Base-by-base conservation (phyloP, 768 basidiomycete genomes). In the Lactifluus volemus region DNA sequence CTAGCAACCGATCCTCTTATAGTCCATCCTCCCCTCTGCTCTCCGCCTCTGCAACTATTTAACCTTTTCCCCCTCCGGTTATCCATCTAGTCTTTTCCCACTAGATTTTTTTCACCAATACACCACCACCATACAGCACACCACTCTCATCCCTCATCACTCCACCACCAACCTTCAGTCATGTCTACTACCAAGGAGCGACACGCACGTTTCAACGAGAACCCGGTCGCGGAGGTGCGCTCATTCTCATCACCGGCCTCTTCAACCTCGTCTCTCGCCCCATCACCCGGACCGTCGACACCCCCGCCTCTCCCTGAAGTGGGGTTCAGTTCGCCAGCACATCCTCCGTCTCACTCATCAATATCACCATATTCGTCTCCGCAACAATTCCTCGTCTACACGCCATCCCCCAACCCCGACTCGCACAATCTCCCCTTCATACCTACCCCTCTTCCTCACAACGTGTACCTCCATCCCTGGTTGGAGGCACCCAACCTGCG, bases 221-320 rank as follows among this genome's bases (percentile, higher is more conserved):
- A 63, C 52, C 61, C 61, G 21, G 56, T 63, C 21, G 47, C 61
- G 19, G 51, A 53, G 11, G 57, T 63, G 12, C 61, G 57, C 52
- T 53, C 47, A 7, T 39, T 63, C 52, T 17, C 56, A 17, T 58
- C 61, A 3, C 61, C 61, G 4, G 56, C 61, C 0, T 58, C 61
- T 4, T 44, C 61, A 1, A 34, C 52, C 4, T 53, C 56, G 15
- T 63, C 61, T 7, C 57, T 58, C 3, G 19, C 44, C 25, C 45
- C 50, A 5, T 62, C 61, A 14, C 61, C 55, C 11, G 52, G 52
- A 8, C 61, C 61, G 3, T 61, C 60, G 17, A 61, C 60, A 12
- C 60, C 60, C 0, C 60, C 60, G 3, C 60, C 60, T 3, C 30
- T 63, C 39, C 56, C 50, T 11, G 39, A 53, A 50, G 55, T 34